These are phyloP conservation scores for Cordia subcordata DNA, from an alignment of 257 asterid genomes.

Conservation along the genomic window DNA sequence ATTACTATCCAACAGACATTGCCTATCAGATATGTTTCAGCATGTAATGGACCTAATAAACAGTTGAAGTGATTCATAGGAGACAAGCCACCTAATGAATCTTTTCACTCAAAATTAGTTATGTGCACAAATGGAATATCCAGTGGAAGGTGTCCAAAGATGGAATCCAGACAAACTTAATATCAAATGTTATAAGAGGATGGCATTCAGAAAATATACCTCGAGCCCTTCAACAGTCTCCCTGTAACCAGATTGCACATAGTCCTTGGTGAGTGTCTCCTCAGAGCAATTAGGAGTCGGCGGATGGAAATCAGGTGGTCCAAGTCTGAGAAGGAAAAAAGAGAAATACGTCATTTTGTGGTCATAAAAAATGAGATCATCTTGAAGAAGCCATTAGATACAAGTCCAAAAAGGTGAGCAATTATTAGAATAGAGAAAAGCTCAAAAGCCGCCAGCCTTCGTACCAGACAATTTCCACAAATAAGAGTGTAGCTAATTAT, in stretches of 20 bases:
- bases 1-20: too few relatives aligned
- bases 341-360: background rate
- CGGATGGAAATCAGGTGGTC: slow-evolving; percentile 92
- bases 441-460: background rate
- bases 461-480: background rate
- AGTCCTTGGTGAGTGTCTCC: slow-evolving; percentile 82
- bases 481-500: slow-evolving; percentile 9
- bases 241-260: slow-evolving; percentile 81
- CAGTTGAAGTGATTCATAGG: too few relatives aligned
- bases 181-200: background rate
- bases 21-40: too few relatives aligned
- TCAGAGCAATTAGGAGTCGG: slow-evolving; percentile 85
- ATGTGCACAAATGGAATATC: too few relatives aligned
- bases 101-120: too few relatives aligned
- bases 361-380: slow-evolving; percentile 5
- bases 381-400: slow-evolving; percentile 6
- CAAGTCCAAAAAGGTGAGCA: background rate
- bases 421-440: background rate
- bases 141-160: too few relatives aligned
- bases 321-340: slow-evolving; percentile 57
- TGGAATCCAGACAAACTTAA: background rate
- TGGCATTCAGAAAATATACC: slow-evolving; percentile 35
- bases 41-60: too few relatives aligned
- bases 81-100: too few relatives aligned
- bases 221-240: slow-evolving; percentile 94